These are phyloP conservation scores for Globisporangium abappressorium DNA, from an alignment of 352 stramenopile genomes.

Conservation along the genomic window DNA sequence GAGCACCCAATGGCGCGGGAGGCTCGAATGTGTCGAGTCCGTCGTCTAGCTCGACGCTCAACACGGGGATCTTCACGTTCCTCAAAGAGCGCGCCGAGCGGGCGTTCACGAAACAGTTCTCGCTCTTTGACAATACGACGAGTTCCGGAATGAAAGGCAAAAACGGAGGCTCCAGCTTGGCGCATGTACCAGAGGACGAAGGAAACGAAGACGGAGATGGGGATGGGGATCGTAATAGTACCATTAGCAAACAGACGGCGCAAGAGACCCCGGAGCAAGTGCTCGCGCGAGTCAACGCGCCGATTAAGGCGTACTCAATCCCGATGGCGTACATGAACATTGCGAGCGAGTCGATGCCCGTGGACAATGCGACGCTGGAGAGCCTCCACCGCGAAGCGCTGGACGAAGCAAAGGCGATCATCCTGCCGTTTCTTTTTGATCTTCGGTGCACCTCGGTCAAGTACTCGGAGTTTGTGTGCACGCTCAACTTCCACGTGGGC, in stretches of 20 bases:
- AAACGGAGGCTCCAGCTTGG: slow-evolving; percentile 27
- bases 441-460: slow-evolving; percentile 31
- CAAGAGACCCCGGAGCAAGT: slow-evolving; percentile 40
- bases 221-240: slow-evolving; percentile 11
- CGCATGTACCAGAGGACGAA: slow-evolving; percentile 46
- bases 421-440: slow-evolving; percentile 57
- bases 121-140: slow-evolving; percentile 29
- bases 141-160: slow-evolving; percentile 9
- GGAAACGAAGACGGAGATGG: slow-evolving; percentile 31
- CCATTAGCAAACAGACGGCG: slow-evolving; percentile 11
- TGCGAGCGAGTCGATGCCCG: slow-evolving; percentile 53
- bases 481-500: slow-evolving; percentile 50
- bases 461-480: slow-evolving; percentile 41
- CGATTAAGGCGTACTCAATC: slow-evolving; percentile 53
- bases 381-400: slow-evolving; percentile 47
- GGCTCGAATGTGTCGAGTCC: slow-evolving; percentile 7
- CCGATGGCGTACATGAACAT: slow-evolving; percentile 52
- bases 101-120: slow-evolving; percentile 69
- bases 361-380: slow-evolving; percentile 40
- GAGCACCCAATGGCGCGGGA: neutral
- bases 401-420: slow-evolving; percentile 40
- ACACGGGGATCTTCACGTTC: slow-evolving; percentile 74
- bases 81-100: slow-evolving; percentile 67
- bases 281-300: slow-evolving; percentile 41
- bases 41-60: slow-evolving; percentile 27